Base-by-base conservation (phyloP, 345 rosid genomes). In the Pugionium cornutum region DNA sequence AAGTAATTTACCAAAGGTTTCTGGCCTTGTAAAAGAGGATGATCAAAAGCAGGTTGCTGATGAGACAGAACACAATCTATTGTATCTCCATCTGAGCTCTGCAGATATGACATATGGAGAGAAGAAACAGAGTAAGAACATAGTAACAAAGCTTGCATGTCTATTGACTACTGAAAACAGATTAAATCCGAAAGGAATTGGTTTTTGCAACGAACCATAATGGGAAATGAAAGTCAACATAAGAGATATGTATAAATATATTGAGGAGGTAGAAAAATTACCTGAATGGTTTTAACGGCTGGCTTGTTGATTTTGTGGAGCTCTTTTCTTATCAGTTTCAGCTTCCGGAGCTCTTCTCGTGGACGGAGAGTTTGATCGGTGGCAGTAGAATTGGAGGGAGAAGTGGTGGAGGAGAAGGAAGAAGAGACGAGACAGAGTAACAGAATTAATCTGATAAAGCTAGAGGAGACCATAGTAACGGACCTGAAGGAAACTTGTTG, bases 31-130 rank as follows among this genome's bases (percentile, higher is more conserved):
- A 95, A 66, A 47, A 70, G 67, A 35, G 94, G 91, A 77, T 91
- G 96, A 79, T 95, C 99, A 6, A 91, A 95, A 60, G 97, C 99
- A 5, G 85, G 95, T 63, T 95, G 99, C 8, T 79, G 81, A 77
- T 91, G 92, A 69, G 86, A 64, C 46, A 75, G 46, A 32, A 95
- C 88, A 70, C 99, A 95, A 53, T 87, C 99, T 76, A 95, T 82
- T 9, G 67, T 40, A 81, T 95, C 99, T 50, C 97, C 96, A 66
- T 87, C 89, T 31, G 91, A 83, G 66, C 92, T 95, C 99, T 95
- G 88, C 51, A 73, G 31, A 1, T 11, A 68, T 58, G 33, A 30
- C 55, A 62, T 37, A 74, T 11, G 26, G 48, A 31, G 40, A 52
- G 9, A 53, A 68, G 35, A 56, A 52, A 53, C 36, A 56, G 62